Evolutionary conservation across 129 eudicot genomes (phyloP), one percentile per base, ranked within the genome.

Genomic region (Gnaphalium uliginosum): DNA sequence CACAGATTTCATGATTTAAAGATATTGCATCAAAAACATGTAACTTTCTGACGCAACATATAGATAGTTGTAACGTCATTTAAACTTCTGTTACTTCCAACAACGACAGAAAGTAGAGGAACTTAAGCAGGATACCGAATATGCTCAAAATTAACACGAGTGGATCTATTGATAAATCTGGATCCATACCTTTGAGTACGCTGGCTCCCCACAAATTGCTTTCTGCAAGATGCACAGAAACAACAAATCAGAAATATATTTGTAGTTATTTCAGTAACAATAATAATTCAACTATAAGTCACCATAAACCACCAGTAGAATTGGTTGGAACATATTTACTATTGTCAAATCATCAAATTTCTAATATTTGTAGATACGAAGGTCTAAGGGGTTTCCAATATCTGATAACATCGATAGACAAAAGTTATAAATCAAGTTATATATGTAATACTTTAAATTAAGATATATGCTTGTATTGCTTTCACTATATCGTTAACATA

Each of bases 151-250:
- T 22, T 35, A 30, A 75, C 8, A 76, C 79, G 66, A 33, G 79
- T 66, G 23, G 35, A 11, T 26, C 26, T 43, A 14, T 56, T n/a
- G 22, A 23, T 76, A 33, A 48, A 39, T 59, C 33, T 26, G 58
- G 5, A 73, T 62, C 14, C 56, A 46, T 81, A 81, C 84, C 84
- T 79, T 79, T 73, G 78, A 72, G 59, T 79, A 37, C 5, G 73
- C 73, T 56, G 83, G 83, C 66, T 79, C 83, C 75, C 74, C 67
- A 46, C 83, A 79, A 9, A 79, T 79, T 73, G 83, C 69, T 79
- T 81, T 76, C 85, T 81, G 81, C 78, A 71, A 81, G 68, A 64
- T n/a, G 9, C 13, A 74, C 62, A 35, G 51, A 68, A 73, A 79
- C 43, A 56, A 1, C 17, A 30, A 24, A 33, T 75, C 17, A 75